Evolutionary conservation across 257 asterid species (phyloP).

Genomic region (Gardenia jasminoides): DNA sequence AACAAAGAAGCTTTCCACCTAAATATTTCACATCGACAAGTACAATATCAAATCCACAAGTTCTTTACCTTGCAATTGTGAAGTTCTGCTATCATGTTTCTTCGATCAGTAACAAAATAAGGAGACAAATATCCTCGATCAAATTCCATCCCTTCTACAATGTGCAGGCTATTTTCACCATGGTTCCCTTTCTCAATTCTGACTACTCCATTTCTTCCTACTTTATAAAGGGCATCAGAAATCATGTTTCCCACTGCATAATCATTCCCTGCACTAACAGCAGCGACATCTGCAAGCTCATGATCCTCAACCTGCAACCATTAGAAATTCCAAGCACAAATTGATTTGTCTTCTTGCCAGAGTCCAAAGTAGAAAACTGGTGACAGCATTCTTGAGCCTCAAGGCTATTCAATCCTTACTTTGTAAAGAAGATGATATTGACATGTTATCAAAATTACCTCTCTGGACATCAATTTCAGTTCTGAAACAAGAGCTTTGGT

Average conservation of each 20-base stretch:
- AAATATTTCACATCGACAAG: constrained; percentile 8
- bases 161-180: constrained; percentile 47
- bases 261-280: constrained; percentile 92
- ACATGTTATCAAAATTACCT: constrained; percentile 33
- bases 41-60: constrained; percentile 5
- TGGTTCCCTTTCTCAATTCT: constrained; percentile 74
- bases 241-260: constrained; percentile 62
- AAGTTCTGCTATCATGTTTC: constrained; percentile 61
- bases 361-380: background rate
- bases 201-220: constrained; percentile 66
- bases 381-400: background rate
- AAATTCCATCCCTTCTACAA: constrained; percentile 86
- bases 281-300: constrained; percentile 76
- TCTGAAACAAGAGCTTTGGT: constrained; percentile 67
- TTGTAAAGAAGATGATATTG: background rate
- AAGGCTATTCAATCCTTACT: background rate
- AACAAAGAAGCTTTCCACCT: constrained; percentile 15
- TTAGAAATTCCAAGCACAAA: constrained; percentile 4
- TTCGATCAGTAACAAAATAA: constrained; percentile 74
- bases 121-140: constrained; percentile 88
- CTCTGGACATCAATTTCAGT: constrained; percentile 73
- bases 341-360: background rate
- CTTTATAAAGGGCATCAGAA: constrained; percentile 58
- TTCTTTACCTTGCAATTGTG: constrained; percentile 74
- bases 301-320: constrained; percentile 69